Conservation (phyloP, 495 filamentous ascomycete genomes). For the Penicillium cinerascens region DNA sequence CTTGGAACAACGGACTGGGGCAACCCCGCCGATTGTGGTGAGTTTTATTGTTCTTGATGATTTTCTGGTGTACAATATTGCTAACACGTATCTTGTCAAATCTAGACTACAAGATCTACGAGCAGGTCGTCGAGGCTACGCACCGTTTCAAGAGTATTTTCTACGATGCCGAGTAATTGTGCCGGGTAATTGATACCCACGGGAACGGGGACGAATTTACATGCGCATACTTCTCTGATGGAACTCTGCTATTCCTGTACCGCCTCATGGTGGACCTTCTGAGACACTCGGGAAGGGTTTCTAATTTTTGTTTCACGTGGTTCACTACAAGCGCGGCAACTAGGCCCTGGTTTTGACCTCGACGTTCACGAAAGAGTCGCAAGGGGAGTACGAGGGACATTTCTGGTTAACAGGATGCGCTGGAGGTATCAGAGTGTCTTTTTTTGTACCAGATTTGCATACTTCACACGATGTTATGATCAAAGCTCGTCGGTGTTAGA, state of each 20-base stretch:
- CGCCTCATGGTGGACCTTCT: not conserved
- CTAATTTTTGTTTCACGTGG: too few relatives aligned
- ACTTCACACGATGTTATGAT: slow-evolving; percentile 23
- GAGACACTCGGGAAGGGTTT: too few relatives aligned
- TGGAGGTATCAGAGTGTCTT: not conserved
- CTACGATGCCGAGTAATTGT: slow-evolving; percentile 52
- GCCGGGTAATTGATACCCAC: not conserved
- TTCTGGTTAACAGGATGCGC: not conserved
- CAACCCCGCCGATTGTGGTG: slow-evolving; percentile 39
- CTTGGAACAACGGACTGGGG: slow-evolving; percentile 79
- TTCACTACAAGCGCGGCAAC: too few relatives aligned
- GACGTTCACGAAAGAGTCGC: not conserved
- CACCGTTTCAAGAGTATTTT: slow-evolving; percentile 81
- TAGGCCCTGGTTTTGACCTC: too few relatives aligned
- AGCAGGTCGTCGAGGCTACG: slow-evolving; percentile 82
- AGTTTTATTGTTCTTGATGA: slow-evolving; percentile 16
- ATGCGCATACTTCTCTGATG: not conserved
- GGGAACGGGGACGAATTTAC: not conserved
- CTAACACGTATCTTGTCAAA: not conserved
- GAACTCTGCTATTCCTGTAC: too few relatives aligned
- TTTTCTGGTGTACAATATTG: not conserved
- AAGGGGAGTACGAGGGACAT: not conserved
- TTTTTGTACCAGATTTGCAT: slow-evolving; percentile 1
- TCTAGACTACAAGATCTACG: slow-evolving; percentile 73
- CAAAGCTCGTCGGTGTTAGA: slow-evolving; percentile 1